Conservation (phyloP, 805 yeast species). For the Isabelozyma rhagii region DNA sequence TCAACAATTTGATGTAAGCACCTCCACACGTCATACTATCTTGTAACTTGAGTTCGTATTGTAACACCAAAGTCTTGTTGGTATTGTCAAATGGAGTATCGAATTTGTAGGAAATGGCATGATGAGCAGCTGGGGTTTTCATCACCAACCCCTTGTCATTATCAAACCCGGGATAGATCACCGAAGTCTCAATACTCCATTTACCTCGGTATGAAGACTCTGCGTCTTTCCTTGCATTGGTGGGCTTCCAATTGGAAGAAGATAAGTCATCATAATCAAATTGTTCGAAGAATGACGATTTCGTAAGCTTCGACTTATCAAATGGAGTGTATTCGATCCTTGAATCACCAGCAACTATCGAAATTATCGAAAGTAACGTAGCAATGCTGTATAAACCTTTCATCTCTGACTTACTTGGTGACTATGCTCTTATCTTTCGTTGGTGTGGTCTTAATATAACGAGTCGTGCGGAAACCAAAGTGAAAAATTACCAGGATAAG, state of each 20-base stretch:
- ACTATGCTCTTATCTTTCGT: no score
- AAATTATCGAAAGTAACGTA: not conserved
- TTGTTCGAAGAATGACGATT: slow-evolving; percentile 62
- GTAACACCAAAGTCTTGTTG: slow-evolving; percentile 69
- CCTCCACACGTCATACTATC: slow-evolving; percentile 83
- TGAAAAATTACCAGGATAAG: no score
- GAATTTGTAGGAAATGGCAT: slow-evolving; percentile 71
- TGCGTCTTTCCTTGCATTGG: slow-evolving; percentile 51
- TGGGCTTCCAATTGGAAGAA: slow-evolving; percentile 43
- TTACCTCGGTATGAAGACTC: slow-evolving; percentile 63
- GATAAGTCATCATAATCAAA: slow-evolving; percentile 34
- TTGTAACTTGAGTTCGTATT: slow-evolving; percentile 86
- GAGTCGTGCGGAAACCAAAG: no score
- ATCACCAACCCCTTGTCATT: slow-evolving; percentile 77
- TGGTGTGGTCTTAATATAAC: no score
- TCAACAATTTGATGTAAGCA: slow-evolving; percentile 76
- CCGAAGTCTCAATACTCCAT: slow-evolving; percentile 64
- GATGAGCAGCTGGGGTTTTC: slow-evolving; percentile 72
- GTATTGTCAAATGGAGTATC: slow-evolving; percentile 57
- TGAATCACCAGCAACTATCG: not conserved
- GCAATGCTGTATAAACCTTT: not conserved
- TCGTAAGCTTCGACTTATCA: slow-evolving; percentile 27
- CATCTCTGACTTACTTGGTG: no score
- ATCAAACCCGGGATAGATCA: slow-evolving; percentile 52
- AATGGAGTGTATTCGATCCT: slow-evolving; percentile 28